Conservation (phyloP, 257 asterid genomes). For the Voacanga thouarsii region DNA sequence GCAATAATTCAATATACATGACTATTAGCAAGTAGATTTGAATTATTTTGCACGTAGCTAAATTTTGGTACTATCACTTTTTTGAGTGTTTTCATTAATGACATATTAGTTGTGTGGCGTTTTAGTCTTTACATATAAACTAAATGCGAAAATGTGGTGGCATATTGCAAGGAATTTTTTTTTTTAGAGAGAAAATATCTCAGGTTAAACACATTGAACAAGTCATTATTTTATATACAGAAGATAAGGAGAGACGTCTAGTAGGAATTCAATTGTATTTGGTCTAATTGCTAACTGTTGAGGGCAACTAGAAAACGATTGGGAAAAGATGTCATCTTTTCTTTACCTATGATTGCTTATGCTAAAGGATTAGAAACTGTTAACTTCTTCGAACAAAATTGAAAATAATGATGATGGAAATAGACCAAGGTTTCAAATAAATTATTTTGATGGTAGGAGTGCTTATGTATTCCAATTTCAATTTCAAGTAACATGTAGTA, state of each 20-base stretch:
- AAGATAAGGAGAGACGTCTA: neutral
- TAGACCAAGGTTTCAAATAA: neutral
- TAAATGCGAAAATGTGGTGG: neutral
- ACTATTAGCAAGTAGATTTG: neutral
- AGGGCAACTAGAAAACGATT: neutral
- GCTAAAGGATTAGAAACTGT: neutral
- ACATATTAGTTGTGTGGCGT: neutral
- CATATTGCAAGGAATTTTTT: neutral
- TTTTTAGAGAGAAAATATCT: neutral
- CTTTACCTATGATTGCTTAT: neutral
- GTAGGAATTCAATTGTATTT: neutral
- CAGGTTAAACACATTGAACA: too few species aligned
- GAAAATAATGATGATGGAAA: neutral
- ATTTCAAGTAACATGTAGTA: neutral
- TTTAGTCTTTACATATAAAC: neutral
- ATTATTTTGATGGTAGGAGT: neutral
- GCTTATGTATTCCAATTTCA: neutral
- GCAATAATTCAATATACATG: constrained; percentile 22
- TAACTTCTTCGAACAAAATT: neutral
- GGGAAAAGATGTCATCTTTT: neutral
- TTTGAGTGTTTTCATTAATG: neutral
- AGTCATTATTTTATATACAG: neutral
- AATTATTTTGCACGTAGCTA: neutral
- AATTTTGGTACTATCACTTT: neutral
- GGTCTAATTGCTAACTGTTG: neutral